These are phyloP conservation scores for Inonotus hispidus DNA, from an alignment of 1,284 basidiomycete genomes.

Conservation along the genomic window DNA sequence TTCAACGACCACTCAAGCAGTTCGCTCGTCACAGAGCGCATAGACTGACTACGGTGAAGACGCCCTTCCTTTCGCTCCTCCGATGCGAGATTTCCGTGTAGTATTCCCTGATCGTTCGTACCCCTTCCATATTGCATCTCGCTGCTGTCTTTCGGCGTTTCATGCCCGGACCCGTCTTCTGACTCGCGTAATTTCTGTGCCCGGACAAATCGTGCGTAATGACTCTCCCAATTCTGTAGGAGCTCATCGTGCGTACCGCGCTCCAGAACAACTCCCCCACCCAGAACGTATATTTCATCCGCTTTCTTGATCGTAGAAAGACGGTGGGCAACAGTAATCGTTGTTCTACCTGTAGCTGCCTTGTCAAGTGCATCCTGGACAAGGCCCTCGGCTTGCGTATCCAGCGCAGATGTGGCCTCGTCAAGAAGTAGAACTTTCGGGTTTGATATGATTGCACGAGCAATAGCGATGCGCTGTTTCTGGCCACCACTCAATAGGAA, in stretches of 20 bases:
- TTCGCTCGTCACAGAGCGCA: slow-evolving; percentile 65
- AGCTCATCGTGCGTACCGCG: slow-evolving; percentile 80
- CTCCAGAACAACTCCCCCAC: slow-evolving; percentile 79
- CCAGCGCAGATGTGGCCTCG: slow-evolving; percentile 87
- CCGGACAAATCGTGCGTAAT: slow-evolving; percentile 73
- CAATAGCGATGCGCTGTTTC: slow-evolving; percentile 89
- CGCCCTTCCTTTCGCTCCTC: slow-evolving; percentile 51
- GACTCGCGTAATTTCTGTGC: slow-evolving; percentile 74
- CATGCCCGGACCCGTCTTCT: slow-evolving; percentile 27
- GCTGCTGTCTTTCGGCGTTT: slow-evolving; percentile 26
- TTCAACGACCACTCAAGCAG: slow-evolving; percentile 47
- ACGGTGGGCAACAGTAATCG: slow-evolving; percentile 74
- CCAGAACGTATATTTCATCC: slow-evolving; percentile 86
- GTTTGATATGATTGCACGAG: slow-evolving; percentile 90
- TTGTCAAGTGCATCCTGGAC: slow-evolving; percentile 96
- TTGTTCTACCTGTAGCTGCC: slow-evolving; percentile 75
- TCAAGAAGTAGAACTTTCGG: slow-evolving; percentile 80
- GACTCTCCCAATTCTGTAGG: slow-evolving; percentile 54
- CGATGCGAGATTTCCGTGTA: slow-evolving; percentile 26
- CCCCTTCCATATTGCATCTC: slow-evolving; percentile 26
- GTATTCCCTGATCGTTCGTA: slow-evolving; percentile 17
- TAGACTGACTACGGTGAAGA: slow-evolving; percentile 61
- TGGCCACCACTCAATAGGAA: slow-evolving; percentile 91
- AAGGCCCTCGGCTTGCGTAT: slow-evolving; percentile 86
- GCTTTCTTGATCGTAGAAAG: slow-evolving; percentile 79